A percentile compares a stretch with the other conserved stretches of the same genome.
Conservation (phyloP, 2,329 filamentous ascomycete genomes). For the Ophiostoma novo-ulmi region DNA sequence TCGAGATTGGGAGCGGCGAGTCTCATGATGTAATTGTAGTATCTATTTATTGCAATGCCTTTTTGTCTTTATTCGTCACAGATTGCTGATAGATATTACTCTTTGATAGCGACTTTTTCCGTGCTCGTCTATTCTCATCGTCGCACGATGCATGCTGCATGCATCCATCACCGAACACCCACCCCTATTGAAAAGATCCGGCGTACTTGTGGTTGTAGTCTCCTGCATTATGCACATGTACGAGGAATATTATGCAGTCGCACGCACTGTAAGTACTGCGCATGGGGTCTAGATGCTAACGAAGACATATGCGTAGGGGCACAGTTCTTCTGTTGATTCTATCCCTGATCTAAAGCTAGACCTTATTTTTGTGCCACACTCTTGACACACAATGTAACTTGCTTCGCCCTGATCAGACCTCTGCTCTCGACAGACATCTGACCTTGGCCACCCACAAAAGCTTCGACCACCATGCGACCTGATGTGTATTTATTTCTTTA, state of each 20-base stretch:
- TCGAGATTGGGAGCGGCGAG: background rate
- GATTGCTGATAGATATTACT: background rate
- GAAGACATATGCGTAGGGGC: background rate
- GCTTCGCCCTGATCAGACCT: background rate
- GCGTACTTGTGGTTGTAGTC: background rate
- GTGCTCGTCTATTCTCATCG: background rate
- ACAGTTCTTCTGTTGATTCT: background rate
- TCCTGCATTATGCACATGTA: background rate
- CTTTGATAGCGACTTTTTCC: background rate
- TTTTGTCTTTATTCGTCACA: background rate
- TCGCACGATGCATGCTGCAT: background rate
- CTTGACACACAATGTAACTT: background rate
- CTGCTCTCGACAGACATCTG: background rate
- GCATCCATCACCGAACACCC: background rate
- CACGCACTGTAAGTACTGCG: background rate
- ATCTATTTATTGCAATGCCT: background rate
- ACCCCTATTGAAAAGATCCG: background rate
- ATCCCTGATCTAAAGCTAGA: background rate
- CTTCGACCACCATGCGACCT: background rate
- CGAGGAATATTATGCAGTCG: too few relatives aligned
- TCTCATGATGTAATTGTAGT: background rate
- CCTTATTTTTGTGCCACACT: background rate
- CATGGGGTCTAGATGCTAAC: background rate
- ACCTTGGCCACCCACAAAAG: background rate
- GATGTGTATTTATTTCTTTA: background rate